Percentiles rank a stretch among this genome's conserved stretches.
These are phyloP conservation scores for Diaporthe aspalathi DNA, from an alignment of 2,329 filamentous ascomycete species.

Conservation along the genomic window DNA sequence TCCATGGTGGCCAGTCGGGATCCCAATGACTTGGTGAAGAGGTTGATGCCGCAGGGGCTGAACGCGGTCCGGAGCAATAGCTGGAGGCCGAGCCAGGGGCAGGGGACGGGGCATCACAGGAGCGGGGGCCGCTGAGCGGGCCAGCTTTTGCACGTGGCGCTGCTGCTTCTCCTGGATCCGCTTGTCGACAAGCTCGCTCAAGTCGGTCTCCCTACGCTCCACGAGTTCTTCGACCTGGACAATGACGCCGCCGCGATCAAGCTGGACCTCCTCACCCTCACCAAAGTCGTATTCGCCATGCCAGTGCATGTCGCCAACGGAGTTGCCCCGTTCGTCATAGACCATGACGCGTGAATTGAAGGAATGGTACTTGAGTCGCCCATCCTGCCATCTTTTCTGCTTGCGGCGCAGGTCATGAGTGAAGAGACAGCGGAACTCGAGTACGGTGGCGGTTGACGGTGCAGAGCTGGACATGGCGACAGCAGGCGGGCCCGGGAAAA, in stretches of 20 bases:
- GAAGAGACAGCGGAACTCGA: constrained; percentile 87
- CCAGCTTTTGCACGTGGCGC: constrained; percentile 57
- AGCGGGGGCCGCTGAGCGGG: constrained; percentile 46
- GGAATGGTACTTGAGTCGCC: constrained; percentile 84
- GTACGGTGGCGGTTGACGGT: constrained; percentile 77
- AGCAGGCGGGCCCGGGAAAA: constrained; percentile 25
- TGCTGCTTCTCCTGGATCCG: constrained; percentile 67
- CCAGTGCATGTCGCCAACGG: constrained; percentile 88
- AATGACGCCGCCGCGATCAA: constrained; percentile 80
- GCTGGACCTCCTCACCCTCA: constrained; percentile 83
- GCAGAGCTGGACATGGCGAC: constrained; percentile 42
- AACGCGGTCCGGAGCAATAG: constrained; percentile 49
- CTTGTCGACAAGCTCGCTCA: constrained; percentile 80
- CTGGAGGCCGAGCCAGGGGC: constrained; percentile 36
- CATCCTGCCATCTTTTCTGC: constrained; percentile 95
- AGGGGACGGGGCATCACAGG: constrained; percentile 44
- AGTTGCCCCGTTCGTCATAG: constrained; percentile 83
- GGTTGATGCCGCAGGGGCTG: constrained; percentile 56
- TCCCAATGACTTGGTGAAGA: constrained; percentile 72
- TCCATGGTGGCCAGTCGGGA: constrained; percentile 71
- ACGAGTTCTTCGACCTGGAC: constrained; percentile 84
- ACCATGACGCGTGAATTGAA: constrained; percentile 95
- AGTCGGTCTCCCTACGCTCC: constrained; percentile 80
- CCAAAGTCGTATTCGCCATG: constrained; percentile 74
- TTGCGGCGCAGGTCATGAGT: constrained; percentile 88